Evolutionary conservation across 768 basidiomycete genomes (phyloP).

Genomic region (Plicaturopsis crispa): DNA sequence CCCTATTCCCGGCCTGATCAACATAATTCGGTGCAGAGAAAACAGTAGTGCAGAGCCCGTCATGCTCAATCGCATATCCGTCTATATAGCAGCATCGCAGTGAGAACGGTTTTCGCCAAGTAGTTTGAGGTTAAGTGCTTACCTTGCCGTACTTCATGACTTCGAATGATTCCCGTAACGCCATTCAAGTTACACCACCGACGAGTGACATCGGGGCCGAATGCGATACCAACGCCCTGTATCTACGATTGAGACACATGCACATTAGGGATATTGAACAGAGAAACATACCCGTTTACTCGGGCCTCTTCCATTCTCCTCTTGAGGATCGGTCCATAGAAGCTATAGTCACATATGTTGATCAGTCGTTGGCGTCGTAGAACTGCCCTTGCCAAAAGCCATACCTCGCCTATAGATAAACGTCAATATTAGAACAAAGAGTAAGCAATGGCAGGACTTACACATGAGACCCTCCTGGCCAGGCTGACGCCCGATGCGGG

Average conservation of each 20-base stretch:
- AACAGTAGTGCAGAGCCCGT: conserved; percentile 90
- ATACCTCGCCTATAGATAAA: conserved; percentile 52
- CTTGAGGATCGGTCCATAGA: conserved; percentile 96
- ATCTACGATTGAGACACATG: conserved; percentile 9
- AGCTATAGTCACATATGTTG: conserved; percentile 37
- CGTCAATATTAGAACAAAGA: conserved; percentile 8
- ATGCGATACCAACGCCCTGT: conserved; percentile 91
- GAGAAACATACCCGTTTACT: conserved; percentile 77
- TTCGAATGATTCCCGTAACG: conserved; percentile 84
- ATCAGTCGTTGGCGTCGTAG: not conserved
- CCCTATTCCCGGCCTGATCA: conserved; percentile 88
- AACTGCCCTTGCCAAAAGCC: too few species aligned
- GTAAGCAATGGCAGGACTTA: conserved; percentile 29
- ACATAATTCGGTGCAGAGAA: conserved; percentile 96
- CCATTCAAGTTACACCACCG: conserved; percentile 85
- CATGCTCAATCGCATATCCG: conserved; percentile 93
- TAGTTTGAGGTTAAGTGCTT: conserved; percentile 14
- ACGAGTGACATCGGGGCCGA: conserved; percentile 91
- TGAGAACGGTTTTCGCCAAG: conserved; percentile 1
- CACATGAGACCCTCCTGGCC: conserved; percentile 96
- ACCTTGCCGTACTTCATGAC: conserved; percentile 95
- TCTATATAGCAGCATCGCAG: conserved; percentile 32
- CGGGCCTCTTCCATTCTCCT: conserved; percentile 81
- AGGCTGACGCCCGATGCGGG: conserved; percentile 83
- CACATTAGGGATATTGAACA: conserved; percentile 3